Conservation (phyloP, 2,329 filamentous ascomycete genomes). For the Calonectria leucothoes region DNA sequence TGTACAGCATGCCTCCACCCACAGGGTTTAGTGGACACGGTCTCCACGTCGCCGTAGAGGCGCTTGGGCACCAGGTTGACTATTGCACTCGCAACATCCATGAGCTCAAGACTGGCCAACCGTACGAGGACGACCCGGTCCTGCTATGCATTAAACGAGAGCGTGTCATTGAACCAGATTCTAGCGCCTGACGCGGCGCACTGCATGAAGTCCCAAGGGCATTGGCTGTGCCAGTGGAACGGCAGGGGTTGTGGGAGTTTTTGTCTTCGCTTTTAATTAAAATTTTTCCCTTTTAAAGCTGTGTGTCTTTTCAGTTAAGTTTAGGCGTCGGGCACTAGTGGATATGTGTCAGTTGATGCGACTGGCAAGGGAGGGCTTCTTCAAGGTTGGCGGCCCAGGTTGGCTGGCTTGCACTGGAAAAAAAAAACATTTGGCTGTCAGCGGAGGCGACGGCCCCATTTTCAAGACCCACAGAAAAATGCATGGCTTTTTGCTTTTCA, state of each 20-base stretch:
- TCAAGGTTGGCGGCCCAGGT: background rate
- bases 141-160: constrained; percentile 11
- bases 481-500: background rate
- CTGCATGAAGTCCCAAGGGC: background rate
- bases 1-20: constrained; percentile 13
- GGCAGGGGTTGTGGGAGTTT: background rate
- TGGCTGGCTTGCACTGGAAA: constrained; percentile 12
- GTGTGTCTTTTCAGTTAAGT: background rate
- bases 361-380: background rate
- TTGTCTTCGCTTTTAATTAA: background rate
- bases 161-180: background rate
- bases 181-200: background rate
- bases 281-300: background rate
- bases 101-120: constrained; percentile 11
- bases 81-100: constrained; percentile 19
- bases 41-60: constrained; percentile 2
- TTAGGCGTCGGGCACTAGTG: constrained; percentile 3
- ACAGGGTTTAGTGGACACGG: background rate
- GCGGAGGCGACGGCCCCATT: constrained; percentile 1
- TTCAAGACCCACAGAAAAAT: constrained; percentile 17
- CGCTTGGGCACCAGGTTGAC: constrained; percentile 12
- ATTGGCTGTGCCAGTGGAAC: constrained; percentile 1
- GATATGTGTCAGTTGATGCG: constrained; percentile 6
- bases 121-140: constrained; percentile 11
- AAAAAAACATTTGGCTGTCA: constrained; percentile 18